Evolutionary conservation across 2,329 filamentous ascomycete species (phyloP).

Genomic region (Pseudocercospora macadamiae): DNA sequence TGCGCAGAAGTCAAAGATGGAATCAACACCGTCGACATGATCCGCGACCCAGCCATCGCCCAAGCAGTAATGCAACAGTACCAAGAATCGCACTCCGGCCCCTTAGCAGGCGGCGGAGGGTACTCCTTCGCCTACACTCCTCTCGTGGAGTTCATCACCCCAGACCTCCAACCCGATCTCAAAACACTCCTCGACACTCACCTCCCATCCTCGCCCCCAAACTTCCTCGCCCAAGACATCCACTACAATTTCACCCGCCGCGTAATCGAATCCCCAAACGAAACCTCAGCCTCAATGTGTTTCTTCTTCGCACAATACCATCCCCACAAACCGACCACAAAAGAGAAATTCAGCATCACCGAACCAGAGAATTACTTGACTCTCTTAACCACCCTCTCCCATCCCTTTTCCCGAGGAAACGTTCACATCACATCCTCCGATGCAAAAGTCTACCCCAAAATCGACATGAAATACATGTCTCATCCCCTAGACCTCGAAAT

Average conservation of each 20-base stretch:
- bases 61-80: constrained; percentile 7
- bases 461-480: constrained; percentile 36
- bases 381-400: constrained; percentile 58
- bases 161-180: not conserved
- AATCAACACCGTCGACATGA: constrained; percentile 12
- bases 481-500: constrained; percentile 29
- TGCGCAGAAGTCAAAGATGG: constrained; percentile 31
- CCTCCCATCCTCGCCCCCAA: not conserved
- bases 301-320: constrained; percentile 1
- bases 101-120: constrained; percentile 1
- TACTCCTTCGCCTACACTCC: constrained; percentile 6
- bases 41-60: constrained; percentile 8
- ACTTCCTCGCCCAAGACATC: not conserved
- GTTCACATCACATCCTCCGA: constrained; percentile 33
- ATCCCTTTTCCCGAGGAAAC: constrained; percentile 35
- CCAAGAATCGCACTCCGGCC: constrained; percentile 11
- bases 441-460: constrained; percentile 25
- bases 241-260: constrained; percentile 1
- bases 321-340: not conserved
- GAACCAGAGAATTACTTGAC: constrained; percentile 53
- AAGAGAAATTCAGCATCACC: not conserved
- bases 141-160: constrained; percentile 13
- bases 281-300: not conserved
- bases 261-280: constrained; percentile 6
- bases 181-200: constrained; percentile 10